Evolutionary conservation across 2,329 filamentous ascomycete genomes (phyloP).

Genomic region (Periglandula ipomoeae): DNA sequence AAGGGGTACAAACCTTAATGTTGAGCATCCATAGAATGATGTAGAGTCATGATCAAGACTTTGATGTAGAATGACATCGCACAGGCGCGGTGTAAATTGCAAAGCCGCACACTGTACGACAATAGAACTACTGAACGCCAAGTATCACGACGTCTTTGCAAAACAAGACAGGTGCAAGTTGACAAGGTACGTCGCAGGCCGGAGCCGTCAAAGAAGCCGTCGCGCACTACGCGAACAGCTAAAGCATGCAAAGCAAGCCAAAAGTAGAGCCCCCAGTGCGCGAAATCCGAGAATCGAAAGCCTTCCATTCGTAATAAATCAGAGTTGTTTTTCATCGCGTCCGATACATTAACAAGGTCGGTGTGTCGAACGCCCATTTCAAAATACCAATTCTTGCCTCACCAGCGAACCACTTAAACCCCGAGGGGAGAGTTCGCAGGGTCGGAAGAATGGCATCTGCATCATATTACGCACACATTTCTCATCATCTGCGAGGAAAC

Average conservation of each 20-base stretch:
- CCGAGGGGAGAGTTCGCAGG: slow-evolving; percentile 73
- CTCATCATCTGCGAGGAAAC: slow-evolving; percentile 79
- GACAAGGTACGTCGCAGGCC: too few relatives aligned
- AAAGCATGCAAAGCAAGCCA: neutral
- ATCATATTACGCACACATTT: slow-evolving; percentile 95
- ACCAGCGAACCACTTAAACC: slow-evolving; percentile 82
- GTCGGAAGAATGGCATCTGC: slow-evolving; percentile 54
- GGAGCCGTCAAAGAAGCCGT: neutral
- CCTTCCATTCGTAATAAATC: slow-evolving; percentile 47
- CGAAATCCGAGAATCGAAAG: slow-evolving; percentile 7
- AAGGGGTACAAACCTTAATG: too few relatives aligned
- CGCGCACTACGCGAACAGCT: neutral
- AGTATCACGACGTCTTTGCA: too few relatives aligned
- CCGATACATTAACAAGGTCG: slow-evolving; percentile 92
- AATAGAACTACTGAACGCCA: neutral
- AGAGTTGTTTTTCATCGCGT: slow-evolving; percentile 98
- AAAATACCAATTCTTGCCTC: slow-evolving; percentile 58
- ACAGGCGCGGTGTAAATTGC: too few relatives aligned
- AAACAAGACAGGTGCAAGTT: too few relatives aligned
- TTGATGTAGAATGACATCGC: too few relatives aligned
- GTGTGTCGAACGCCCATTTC: slow-evolving; percentile 99
- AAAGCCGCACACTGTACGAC: neutral
- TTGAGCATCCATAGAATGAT: too few relatives aligned
- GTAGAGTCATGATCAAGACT: too few relatives aligned
- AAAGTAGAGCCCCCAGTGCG: neutral